Percentiles rank a stretch among this genome's conserved stretches.
Evolutionary conservation across 768 basidiomycete genomes (phyloP).

Genomic region (Leccinellum albellum): DNA sequence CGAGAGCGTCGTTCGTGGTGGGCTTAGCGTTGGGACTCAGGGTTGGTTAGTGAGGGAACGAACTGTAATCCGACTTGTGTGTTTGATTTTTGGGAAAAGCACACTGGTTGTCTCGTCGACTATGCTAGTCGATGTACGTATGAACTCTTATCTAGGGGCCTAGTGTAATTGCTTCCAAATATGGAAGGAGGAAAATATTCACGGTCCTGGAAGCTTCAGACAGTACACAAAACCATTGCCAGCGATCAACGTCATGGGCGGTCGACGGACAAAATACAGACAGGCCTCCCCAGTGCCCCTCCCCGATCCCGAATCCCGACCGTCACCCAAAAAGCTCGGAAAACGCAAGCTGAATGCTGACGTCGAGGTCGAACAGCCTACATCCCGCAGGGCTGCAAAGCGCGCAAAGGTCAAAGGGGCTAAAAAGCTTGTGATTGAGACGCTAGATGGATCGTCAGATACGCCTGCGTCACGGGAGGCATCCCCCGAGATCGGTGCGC

Average conservation of each 20-base stretch:
- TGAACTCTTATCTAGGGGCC: neutral
- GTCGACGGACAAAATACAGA: conserved; percentile 82
- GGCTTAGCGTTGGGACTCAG: conserved; percentile 80
- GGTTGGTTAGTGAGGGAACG: conserved; percentile 53
- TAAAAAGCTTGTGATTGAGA: conserved; percentile 19
- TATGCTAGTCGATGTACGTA: neutral
- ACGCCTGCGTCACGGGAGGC: conserved; percentile 35
- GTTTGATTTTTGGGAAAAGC: neutral
- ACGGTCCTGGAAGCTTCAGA: neutral
- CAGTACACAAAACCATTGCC: neutral
- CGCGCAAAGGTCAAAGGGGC: conserved; percentile 30
- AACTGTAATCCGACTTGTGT: neutral
- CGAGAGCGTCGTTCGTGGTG: conserved; percentile 81
- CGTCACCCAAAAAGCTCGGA: conserved; percentile 55
- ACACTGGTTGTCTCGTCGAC: neutral
- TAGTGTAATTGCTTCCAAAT: conserved; percentile 19
- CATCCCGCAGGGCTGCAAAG: conserved; percentile 31
- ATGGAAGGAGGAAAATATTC: conserved; percentile 23
- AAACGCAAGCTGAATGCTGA: conserved; percentile 67
- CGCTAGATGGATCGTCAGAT: conserved; percentile 23
- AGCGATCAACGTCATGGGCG: conserved; percentile 57
- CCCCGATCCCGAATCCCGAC: conserved; percentile 31
- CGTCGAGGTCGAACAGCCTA: conserved; percentile 25
- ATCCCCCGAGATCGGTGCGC: conserved; percentile 39
- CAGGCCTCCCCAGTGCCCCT: conserved; percentile 68